These are phyloP conservation scores for Pseudozyma sp. DNA, from an alignment of 1,284 basidiomycete genomes.

Conservation along the genomic window DNA sequence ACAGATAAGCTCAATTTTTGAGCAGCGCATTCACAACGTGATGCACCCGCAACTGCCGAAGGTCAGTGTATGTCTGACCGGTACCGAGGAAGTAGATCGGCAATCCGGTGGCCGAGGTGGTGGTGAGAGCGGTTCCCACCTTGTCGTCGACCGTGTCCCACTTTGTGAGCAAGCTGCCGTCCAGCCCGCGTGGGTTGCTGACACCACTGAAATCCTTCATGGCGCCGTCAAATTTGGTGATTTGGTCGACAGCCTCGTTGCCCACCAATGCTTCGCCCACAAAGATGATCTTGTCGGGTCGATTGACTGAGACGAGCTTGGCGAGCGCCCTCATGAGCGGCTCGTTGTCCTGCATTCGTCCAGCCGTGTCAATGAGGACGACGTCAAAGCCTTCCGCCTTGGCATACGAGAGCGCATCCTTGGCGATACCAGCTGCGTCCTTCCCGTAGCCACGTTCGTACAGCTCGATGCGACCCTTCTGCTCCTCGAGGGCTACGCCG, in stretches of 20 bases:
- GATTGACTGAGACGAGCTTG: slow-evolving; percentile 65
- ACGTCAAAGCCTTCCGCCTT: slow-evolving; percentile 63
- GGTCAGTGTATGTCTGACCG: slow-evolving; percentile 68
- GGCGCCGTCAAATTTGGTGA: slow-evolving; percentile 65
- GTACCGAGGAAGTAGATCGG: slow-evolving; percentile 68
- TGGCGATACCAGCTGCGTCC: slow-evolving; percentile 96
- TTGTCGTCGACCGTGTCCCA: slow-evolving; percentile 68
- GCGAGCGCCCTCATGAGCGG: slow-evolving; percentile 68
- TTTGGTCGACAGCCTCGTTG: slow-evolving; percentile 68
- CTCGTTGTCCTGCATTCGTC: slow-evolving; percentile 69
- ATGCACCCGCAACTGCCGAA: slow-evolving; percentile 64
- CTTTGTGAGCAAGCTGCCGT: slow-evolving; percentile 68
- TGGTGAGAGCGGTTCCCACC: slow-evolving; percentile 66
- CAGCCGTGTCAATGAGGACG: slow-evolving; percentile 68
- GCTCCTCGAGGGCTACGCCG: slow-evolving; percentile 66
- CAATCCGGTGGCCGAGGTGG: slow-evolving; percentile 64
- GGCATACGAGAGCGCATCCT: slow-evolving; percentile 80
- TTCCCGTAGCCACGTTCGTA: slow-evolving; percentile 98
- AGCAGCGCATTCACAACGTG: slow-evolving; percentile 67
- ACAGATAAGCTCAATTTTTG: slow-evolving; percentile 46
- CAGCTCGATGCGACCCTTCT: slow-evolving; percentile 84
- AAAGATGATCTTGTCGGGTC: slow-evolving; percentile 68
- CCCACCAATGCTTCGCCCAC: slow-evolving; percentile 68
- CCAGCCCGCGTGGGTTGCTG: slow-evolving; percentile 62
- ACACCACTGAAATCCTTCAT: slow-evolving; percentile 67